Conservation (phyloP, 345 rosid genomes). For the Acer campestre region DNA sequence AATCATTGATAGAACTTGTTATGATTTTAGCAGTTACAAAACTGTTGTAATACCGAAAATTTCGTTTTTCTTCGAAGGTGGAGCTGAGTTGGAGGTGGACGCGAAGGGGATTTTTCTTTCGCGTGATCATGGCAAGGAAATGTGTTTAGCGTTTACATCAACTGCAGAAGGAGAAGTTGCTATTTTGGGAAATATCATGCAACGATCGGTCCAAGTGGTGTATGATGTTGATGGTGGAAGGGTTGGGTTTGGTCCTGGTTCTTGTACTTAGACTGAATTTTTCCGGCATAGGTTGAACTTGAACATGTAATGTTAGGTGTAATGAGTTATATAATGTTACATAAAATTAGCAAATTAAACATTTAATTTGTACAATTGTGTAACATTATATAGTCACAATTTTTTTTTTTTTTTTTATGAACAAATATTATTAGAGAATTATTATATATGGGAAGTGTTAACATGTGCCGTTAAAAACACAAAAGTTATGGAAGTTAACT, state of each 20-base stretch:
- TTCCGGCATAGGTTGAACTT: not conserved
- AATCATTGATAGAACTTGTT: constrained; percentile 34
- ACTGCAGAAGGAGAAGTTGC: constrained; percentile 2
- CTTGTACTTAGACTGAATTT: not conserved
- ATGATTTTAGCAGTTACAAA: constrained; percentile 19
- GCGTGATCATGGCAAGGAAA: not conserved
- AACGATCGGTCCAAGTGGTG: not conserved
- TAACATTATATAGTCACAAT: too few relatives aligned
- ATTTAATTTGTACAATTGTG: too few relatives aligned
- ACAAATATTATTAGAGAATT: too few relatives aligned
- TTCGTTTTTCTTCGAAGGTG: constrained; percentile 19
- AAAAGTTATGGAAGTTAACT: too few relatives aligned
- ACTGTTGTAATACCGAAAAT: constrained; percentile 15
- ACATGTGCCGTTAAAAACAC: too few relatives aligned
- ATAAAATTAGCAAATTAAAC: too few relatives aligned
- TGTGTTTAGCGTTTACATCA: constrained; percentile 27
- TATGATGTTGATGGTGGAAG: not conserved
- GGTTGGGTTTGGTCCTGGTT: not conserved
- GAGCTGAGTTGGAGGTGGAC: constrained; percentile 18
- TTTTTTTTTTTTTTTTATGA: too few relatives aligned
- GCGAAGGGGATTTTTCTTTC: constrained; percentile 10
- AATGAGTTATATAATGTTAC: too few relatives aligned
- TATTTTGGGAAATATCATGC: not conserved
- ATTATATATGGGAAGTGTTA: too few relatives aligned
- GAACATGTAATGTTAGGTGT: too few relatives aligned